These are phyloP conservation scores for Acacia melanoxylon DNA, from an alignment of 306 rosid species.

Conservation along the genomic window DNA sequence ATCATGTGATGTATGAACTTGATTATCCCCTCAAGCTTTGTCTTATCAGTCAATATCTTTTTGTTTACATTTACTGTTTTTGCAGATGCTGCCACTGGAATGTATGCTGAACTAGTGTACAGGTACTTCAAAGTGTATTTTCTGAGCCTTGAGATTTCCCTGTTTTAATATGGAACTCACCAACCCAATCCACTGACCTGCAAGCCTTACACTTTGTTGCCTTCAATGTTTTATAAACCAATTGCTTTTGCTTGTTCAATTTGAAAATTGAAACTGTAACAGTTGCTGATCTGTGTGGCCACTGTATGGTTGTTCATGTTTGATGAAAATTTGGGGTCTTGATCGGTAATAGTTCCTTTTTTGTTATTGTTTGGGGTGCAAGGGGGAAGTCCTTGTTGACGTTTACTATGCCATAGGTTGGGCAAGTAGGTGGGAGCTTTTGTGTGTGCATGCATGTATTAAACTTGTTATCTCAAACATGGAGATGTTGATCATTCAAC, in stretches of 20 bases:
- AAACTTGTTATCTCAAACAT: background rate
- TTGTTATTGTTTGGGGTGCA: background rate
- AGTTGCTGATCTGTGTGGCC: background rate
- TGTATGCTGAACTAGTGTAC: conserved; percentile 75
- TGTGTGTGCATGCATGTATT: background rate
- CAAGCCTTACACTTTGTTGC: background rate
- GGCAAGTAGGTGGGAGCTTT: background rate
- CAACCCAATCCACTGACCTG: background rate
- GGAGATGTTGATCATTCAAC: conserved; percentile 10
- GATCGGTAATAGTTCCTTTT: background rate
- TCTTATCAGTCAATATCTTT: conserved; percentile 21
- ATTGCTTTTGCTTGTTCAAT: background rate
- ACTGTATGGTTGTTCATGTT: background rate
- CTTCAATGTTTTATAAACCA: background rate
- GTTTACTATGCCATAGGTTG: background rate
- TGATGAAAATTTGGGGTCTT: background rate
- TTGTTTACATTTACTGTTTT: background rate
- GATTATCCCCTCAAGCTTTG: conserved; percentile 9
- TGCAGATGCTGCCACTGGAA: conserved; percentile 92
- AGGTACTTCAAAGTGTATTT: conserved; percentile 53
- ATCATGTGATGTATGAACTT: background rate
- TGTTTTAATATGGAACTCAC: background rate
- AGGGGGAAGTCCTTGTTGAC: background rate
- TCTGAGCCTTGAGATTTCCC: conserved; percentile 16
- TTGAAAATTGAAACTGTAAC: background rate